phyloP scores from a whole-genome alignment of 192 early-diverging fungal species.

The Linnemannia elongata region DNA sequence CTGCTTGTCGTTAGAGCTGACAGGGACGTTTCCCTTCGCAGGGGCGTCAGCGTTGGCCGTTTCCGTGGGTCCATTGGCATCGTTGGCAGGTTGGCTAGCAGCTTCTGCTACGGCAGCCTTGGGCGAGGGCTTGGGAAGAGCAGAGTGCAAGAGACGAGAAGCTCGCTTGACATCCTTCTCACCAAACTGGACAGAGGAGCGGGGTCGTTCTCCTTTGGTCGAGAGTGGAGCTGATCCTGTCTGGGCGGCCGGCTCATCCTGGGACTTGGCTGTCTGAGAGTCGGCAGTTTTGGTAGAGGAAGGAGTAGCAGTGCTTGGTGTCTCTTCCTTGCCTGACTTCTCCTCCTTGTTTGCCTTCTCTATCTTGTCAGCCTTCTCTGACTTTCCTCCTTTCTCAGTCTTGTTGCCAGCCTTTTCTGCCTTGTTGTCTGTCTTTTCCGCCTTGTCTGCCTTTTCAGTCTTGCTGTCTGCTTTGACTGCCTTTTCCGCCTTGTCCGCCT shows the following conservation, averaged over 20 bases:
- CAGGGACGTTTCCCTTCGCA: neutral
- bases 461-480: neutral
- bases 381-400: neutral
- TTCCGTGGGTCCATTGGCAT: neutral
- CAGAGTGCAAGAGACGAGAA: slow-evolving; percentile 44
- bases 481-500: neutral
- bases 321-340: neutral
- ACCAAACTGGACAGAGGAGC: slow-evolving; percentile 50
- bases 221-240: neutral
- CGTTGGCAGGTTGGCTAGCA: neutral
- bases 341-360: slow-evolving; percentile 9
- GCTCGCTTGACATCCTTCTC: slow-evolving; percentile 55
- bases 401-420: neutral
- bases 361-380: neutral
- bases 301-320: neutral
- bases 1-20: slow-evolving; percentile 15
- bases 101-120: slow-evolving; percentile 16
- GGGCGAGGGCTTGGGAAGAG: slow-evolving; percentile 40
- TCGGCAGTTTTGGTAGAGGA: neutral
- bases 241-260: slow-evolving; percentile 2
- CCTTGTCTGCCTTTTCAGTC: neutral
- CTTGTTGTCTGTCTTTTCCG: neutral
- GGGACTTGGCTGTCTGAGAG: neutral
- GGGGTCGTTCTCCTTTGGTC: slow-evolving; percentile 28
- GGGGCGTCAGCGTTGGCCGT: neutral